These are phyloP conservation scores for Starmerella bombicola DNA, from an alignment of 805 yeast genomes.

Conservation along the genomic window DNA sequence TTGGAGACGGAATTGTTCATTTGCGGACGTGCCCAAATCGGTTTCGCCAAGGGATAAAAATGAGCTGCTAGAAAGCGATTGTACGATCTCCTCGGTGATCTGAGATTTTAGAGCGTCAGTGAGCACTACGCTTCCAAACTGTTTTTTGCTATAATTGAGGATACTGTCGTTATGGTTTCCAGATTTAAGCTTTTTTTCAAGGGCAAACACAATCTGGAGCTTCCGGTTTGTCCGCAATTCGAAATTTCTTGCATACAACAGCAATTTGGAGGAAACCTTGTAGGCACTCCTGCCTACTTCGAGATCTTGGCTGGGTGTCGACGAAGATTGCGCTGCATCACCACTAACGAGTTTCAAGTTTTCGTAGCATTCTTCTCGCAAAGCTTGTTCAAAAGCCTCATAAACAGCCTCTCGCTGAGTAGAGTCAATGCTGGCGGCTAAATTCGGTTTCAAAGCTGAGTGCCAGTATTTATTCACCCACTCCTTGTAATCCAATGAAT, in stretches of 20 bases:
- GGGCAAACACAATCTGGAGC: not conserved
- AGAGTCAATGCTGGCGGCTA: not conserved
- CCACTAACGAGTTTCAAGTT: not conserved
- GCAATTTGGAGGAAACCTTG: not conserved
- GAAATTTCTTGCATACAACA: not conserved
- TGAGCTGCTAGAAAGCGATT: too few relatives aligned
- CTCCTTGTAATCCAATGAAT: not conserved
- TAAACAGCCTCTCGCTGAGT: not conserved
- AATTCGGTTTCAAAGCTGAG: not conserved
- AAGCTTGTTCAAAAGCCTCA: not conserved
- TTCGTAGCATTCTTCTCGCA: not conserved
- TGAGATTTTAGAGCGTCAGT: too few relatives aligned
- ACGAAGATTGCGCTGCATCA: not conserved
- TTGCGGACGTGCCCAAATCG: too few relatives aligned
- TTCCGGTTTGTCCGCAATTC: not conserved
- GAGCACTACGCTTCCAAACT: not conserved
- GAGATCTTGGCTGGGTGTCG: not conserved
- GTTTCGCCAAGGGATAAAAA: too few relatives aligned
- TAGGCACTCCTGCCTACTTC: not conserved
- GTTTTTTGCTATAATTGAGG: not conserved
- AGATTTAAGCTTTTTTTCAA: not conserved
- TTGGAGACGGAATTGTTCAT: not conserved
- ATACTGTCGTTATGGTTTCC: not conserved
- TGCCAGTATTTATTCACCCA: slow-evolving; percentile 1
- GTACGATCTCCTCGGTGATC: too few relatives aligned